Conservation (phyloP, 2,329 filamentous ascomycete genomes). For the Pseudopyrenochaeta lycopersici region DNA sequence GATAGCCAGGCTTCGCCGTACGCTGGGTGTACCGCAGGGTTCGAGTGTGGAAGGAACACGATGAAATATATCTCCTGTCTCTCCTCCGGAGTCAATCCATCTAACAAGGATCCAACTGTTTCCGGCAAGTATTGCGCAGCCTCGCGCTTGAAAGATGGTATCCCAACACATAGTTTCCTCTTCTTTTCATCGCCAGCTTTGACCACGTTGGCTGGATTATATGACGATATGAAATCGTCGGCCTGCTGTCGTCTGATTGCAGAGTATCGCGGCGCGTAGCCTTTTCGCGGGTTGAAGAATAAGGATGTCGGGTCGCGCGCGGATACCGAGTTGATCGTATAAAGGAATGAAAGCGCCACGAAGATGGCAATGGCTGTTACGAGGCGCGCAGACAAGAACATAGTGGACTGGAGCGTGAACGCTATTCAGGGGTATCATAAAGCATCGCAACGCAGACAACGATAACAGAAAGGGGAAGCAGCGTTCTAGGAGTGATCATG, state of each 20-base stretch:
- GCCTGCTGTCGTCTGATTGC: conserved; percentile 40
- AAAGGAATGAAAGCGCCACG: conserved; percentile 26
- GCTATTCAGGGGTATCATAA: conserved; percentile 7
- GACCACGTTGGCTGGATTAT: conserved; percentile 25
- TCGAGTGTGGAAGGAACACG: conserved; percentile 56
- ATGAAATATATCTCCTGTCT: conserved; percentile 53
- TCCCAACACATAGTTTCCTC: conserved; percentile 54
- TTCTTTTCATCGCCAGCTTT: conserved; percentile 24
- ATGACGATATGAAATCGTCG: conserved; percentile 33
- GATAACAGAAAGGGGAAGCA: conserved; percentile 1
- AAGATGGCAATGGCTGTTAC: conserved; percentile 26
- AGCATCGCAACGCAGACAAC: conserved; percentile 13
- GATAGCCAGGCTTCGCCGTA: conserved; percentile 54
- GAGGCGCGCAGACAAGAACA: conserved; percentile 35
- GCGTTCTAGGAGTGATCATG: conserved; percentile 10
- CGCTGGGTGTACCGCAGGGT: conserved; percentile 52
- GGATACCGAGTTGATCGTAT: conserved; percentile 35
- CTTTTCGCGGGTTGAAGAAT: conserved; percentile 46
- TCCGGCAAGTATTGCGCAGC: conserved; percentile 52
- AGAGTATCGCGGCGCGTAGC: conserved; percentile 45
- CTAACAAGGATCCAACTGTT: conserved; percentile 56
- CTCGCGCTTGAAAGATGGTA: conserved; percentile 53
- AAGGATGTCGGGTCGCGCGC: conserved; percentile 46
- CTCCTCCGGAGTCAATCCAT: conserved; percentile 53
- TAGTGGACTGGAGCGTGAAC: conserved; percentile 12